A percentile compares a stretch with the other conserved stretches of the same genome.
Evolutionary conservation across 2,329 filamentous ascomycete genomes (phyloP).

Genomic region (Phyllosticta citrichinensis): DNA sequence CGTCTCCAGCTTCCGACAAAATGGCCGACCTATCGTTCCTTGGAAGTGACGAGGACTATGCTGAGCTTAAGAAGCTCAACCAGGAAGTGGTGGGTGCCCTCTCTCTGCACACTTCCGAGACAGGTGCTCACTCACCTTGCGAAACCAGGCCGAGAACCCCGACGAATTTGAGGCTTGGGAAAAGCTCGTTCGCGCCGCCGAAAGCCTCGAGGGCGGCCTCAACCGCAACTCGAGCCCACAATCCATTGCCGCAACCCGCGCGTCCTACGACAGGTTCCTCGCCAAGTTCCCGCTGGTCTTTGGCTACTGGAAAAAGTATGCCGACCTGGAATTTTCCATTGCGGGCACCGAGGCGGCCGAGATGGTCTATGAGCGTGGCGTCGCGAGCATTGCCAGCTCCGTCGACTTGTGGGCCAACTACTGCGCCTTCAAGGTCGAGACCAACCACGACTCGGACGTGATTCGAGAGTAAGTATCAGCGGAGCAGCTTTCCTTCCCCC

Average conservation of each 20-base stretch:
- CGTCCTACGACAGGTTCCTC: constrained; percentile 85
- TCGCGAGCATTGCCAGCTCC: constrained; percentile 84
- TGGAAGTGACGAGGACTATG: constrained; percentile 69
- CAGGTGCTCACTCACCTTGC: not conserved
- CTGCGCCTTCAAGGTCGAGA: constrained; percentile 96
- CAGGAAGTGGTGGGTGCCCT: constrained; percentile 58
- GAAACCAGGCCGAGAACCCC: constrained; percentile 51
- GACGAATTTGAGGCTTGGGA: constrained; percentile 96
- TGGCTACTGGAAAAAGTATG: constrained; percentile 99
- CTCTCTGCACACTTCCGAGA: not conserved
- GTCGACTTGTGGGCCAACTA: constrained; percentile 97
- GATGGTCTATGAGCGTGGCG: constrained; percentile 95
- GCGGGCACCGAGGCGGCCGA: constrained; percentile 94
- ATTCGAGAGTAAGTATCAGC: constrained; percentile 97
- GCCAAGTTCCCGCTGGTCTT: constrained; percentile 92
- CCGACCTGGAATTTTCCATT: constrained; percentile 93
- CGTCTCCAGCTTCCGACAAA: not conserved
- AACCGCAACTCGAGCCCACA: constrained; percentile 95
- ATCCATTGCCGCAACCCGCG: constrained; percentile 76
- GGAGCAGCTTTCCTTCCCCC: constrained; percentile 10
- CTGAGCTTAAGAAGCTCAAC: constrained; percentile 69
- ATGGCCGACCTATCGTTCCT: constrained; percentile 39
- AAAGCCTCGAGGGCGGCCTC: constrained; percentile 80
- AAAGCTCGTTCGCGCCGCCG: constrained; percentile 73
- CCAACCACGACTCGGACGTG: constrained; percentile 84